phyloP scores from a whole-genome alignment of 1,284 basidiomycete genomes.

The Earliella scabrosa region DNA sequence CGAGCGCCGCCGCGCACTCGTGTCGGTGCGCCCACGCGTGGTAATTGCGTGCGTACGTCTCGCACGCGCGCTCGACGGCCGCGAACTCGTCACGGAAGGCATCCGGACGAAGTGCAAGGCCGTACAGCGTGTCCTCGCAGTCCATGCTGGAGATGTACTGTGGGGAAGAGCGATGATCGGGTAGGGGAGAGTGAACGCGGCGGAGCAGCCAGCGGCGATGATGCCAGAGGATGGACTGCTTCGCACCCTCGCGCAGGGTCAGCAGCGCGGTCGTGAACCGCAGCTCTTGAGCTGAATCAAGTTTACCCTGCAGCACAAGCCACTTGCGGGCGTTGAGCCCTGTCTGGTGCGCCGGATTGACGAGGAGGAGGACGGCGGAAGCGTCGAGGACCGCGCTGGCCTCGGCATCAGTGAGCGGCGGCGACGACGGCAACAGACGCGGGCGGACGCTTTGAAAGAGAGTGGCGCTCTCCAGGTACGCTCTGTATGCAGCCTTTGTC shows the following conservation, averaged over 20 bases:
- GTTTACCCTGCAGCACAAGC: slow-evolving; percentile 42
- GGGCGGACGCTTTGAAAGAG: slow-evolving; percentile 34
- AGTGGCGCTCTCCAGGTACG: slow-evolving; percentile 51
- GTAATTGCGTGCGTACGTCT: slow-evolving; percentile 68
- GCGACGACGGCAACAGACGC: background rate
- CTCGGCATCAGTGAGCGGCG: background rate
- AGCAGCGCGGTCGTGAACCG: slow-evolving; percentile 50
- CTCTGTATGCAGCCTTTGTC: slow-evolving; percentile 52
- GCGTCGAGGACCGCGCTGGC: slow-evolving; percentile 32
- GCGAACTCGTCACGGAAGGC: slow-evolving; percentile 48
- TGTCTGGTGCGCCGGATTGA: slow-evolving; percentile 70
- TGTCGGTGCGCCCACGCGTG: slow-evolving; percentile 67
- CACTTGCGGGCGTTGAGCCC: slow-evolving; percentile 63
- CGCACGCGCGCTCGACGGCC: slow-evolving; percentile 51
- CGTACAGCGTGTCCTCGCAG: slow-evolving; percentile 15
- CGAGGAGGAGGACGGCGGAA: slow-evolving; percentile 56
- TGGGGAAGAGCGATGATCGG: background rate
- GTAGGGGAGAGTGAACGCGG: slow-evolving; percentile 10
- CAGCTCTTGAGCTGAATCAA: slow-evolving; percentile 51
- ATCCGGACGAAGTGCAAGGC: slow-evolving; percentile 31
- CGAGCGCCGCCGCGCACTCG: slow-evolving; percentile 42
- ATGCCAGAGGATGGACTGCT: slow-evolving; percentile 69
- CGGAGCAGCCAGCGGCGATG: slow-evolving; percentile 67
- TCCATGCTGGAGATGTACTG: background rate
- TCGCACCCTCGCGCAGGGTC: slow-evolving; percentile 55